phyloP scores from a whole-genome alignment of 2,329 filamentous ascomycete species.

The Sordariomycetes sp. region DNA sequence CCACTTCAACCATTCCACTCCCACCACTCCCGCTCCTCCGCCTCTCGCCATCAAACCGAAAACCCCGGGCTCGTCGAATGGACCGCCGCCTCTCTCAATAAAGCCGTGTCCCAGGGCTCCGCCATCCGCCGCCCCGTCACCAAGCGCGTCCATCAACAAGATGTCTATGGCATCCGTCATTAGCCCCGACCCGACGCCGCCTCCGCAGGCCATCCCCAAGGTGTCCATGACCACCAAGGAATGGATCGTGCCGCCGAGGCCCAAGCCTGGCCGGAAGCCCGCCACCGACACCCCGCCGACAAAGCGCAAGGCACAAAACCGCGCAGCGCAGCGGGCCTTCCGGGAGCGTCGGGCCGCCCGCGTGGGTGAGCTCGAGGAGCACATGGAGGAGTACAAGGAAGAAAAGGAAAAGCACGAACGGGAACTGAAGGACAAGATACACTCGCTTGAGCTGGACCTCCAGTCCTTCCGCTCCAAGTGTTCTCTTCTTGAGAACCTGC shows the following conservation, averaged over 20 bases:
- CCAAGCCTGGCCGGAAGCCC: slow-evolving; percentile 87
- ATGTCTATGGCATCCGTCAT: slow-evolving; percentile 38
- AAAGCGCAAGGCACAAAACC: slow-evolving; percentile 89
- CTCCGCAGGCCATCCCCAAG: slow-evolving; percentile 21
- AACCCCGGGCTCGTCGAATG: slow-evolving; percentile 14
- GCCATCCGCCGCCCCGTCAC: slow-evolving; percentile 16
- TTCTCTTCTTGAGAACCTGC: slow-evolving; percentile 50
- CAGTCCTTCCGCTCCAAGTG: slow-evolving; percentile 55
- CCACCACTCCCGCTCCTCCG: slow-evolving; percentile 9
- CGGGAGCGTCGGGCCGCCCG: slow-evolving; percentile 77
- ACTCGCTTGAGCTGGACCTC: slow-evolving; percentile 52
- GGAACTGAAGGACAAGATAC: slow-evolving; percentile 46
- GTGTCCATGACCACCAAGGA: slow-evolving; percentile 65
- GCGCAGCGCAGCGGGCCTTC: slow-evolving; percentile 84
- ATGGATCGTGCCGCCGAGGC: slow-evolving; percentile 76
- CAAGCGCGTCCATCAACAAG: slow-evolving; percentile 26
- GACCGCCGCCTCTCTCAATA: slow-evolving; percentile 11
- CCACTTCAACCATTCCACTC: slow-evolving; percentile 1
- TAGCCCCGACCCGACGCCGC: slow-evolving; percentile 22
- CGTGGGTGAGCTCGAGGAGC: slow-evolving; percentile 64
- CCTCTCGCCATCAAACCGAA: slow-evolving; percentile 11
- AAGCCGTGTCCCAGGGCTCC: slow-evolving; percentile 8
- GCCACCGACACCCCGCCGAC: slow-evolving; percentile 87
- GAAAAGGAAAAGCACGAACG: slow-evolving; percentile 45
- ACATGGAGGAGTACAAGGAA: slow-evolving; percentile 50